phyloP scores from a whole-genome alignment of 1,139 yeast genomes.

The Debaryomyces sp. region DNA sequence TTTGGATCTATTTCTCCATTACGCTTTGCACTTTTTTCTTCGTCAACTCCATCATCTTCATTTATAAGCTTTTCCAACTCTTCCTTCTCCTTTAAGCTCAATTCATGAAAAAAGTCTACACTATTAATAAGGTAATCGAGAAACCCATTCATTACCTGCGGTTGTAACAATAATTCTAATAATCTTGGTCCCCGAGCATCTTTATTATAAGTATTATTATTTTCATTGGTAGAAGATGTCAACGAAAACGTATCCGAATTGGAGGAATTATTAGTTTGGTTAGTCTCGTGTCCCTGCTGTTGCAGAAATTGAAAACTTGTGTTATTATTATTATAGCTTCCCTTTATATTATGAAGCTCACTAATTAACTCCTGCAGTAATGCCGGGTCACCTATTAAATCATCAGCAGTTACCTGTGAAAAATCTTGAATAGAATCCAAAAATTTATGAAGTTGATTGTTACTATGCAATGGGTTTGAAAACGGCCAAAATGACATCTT shows the following conservation, averaged over 20 bases:
- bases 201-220: slow-evolving; percentile 24
- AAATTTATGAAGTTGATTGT: slow-evolving; percentile 46
- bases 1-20: neutral
- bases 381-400: slow-evolving; percentile 35
- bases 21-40: neutral
- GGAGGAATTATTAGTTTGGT: slow-evolving; percentile 9
- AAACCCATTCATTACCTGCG: slow-evolving; percentile 47
- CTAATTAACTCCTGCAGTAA: slow-evolving; percentile 44
- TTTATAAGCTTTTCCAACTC: slow-evolving; percentile 17
- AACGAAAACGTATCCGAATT: slow-evolving; percentile 38
- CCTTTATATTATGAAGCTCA: slow-evolving; percentile 45
- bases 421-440: slow-evolving; percentile 43
- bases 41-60: slow-evolving; percentile 8
- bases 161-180: slow-evolving; percentile 47
- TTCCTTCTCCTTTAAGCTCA: slow-evolving; percentile 27
- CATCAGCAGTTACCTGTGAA: slow-evolving; percentile 35
- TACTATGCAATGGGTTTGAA: slow-evolving; percentile 41
- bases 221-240: slow-evolving; percentile 33
- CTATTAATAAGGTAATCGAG: slow-evolving; percentile 38
- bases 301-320: slow-evolving; percentile 38
- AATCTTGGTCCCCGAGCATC: slow-evolving; percentile 46
- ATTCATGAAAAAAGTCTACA: slow-evolving; percentile 41
- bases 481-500: slow-evolving; percentile 55
- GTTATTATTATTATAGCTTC: slow-evolving; percentile 32
- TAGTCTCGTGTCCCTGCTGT: slow-evolving; percentile 16